Evolutionary conservation across 2,329 filamentous ascomycete species (phyloP), one percentile per base, ranked within the genome.

Genomic region (Trichoderma asperellum): DNA sequence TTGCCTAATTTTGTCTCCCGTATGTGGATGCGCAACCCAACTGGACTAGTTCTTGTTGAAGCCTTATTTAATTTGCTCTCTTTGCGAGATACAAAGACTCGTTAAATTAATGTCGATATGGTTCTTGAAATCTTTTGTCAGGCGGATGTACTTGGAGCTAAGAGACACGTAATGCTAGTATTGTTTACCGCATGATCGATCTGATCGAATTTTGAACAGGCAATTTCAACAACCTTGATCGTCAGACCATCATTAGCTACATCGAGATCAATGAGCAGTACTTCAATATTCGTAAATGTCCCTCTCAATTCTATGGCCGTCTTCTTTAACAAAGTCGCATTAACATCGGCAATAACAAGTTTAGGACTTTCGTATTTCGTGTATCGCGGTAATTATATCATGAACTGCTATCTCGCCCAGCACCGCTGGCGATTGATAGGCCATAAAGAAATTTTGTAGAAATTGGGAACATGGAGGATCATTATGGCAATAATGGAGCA

Each of bases 121-220:
- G 12, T 40, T 64, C 49, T 55, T 55, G 10, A 64, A 64, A 21
- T 64, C 61, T 14, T 40, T 21, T 21, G 61, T 64, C 11, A 55
- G 21, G 55, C 32, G 16, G 61, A 55, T 40, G n/a, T 4, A 8
- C 61, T 64, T 16, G 49, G 61, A 16, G 34, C 34, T 34, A 64
- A 14, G 11, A 21, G 61, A 29, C 61, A 49, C 1, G 61, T 32
- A 29, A 55, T 64, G 32, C 61, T 49, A 8, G 29, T 34, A n/a
- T 64, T 64, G 16, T 64, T 64, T 18, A 64, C 61, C 3, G 49
- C 61, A n/a, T 64, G 60, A 21, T 63, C 21, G n/a, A 63, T 63
- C 5, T 32, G 47, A 6, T 40, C 60, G 37, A 63, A 63, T 21
- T 53, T 37, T 4, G 60, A 63, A 29, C 4, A 55, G n/a, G 32